These are phyloP conservation scores for Pichia californica DNA, from an alignment of 805 yeast genomes.

Conservation along the genomic window DNA sequence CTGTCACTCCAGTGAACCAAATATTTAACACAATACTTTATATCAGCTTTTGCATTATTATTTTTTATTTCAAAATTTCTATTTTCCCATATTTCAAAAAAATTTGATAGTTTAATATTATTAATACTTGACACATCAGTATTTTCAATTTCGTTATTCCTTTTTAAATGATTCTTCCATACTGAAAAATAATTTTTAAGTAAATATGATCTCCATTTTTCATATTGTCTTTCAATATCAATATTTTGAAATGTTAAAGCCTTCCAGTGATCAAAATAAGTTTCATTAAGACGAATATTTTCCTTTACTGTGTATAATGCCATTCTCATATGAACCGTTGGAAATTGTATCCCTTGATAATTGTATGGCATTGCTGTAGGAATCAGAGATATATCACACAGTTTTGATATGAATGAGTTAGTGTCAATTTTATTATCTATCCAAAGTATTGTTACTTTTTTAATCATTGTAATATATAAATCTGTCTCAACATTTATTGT, in stretches of 20 bases:
- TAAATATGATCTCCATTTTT: neutral
- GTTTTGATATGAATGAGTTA: conserved; percentile 15
- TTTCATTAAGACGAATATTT: conserved; percentile 16
- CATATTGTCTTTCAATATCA: neutral
- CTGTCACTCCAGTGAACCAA: neutral
- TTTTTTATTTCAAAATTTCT: neutral
- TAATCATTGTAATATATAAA: conserved; percentile 17
- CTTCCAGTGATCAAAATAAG: conserved; percentile 17
- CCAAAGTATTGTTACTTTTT: conserved; percentile 17
- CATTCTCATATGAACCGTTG: conserved; percentile 24
- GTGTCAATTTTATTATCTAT: conserved; percentile 9
- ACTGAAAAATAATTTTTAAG: neutral
- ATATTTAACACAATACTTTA: neutral
- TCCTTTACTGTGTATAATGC: conserved; percentile 20
- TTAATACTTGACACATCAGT: neutral
- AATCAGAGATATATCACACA: conserved; percentile 21
- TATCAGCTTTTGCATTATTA: neutral
- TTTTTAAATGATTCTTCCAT: neutral
- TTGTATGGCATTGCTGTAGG: conserved; percentile 21
- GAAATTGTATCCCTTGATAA: conserved; percentile 14
- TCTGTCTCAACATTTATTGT: conserved; percentile 15
- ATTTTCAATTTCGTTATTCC: neutral
- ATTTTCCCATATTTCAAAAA: neutral
- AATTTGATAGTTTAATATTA: neutral
- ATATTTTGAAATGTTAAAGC: neutral